Base-by-base conservation (phyloP, 1,284 basidiomycete genomes). In the Moniliella sp. region DNA sequence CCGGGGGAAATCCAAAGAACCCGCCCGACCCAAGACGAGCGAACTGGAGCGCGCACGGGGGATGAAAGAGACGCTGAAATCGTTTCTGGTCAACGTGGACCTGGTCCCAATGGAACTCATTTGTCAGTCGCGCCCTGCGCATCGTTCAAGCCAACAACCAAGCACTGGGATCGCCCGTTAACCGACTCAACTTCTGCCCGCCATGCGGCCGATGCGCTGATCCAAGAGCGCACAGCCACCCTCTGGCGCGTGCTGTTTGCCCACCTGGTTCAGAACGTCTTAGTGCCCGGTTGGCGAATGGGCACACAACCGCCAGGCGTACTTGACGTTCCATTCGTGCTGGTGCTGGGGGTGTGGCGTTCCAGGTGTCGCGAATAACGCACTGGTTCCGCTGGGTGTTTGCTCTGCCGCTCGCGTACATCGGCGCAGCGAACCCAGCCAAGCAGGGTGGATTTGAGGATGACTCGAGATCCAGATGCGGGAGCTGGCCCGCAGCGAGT, bases 121-220 rank as follows among this genome's bases (percentile, higher is more conserved):
- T 54, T 34, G 47, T 54, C 2, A 42, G 47, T 3, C 33, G 51
- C 11, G 37, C 36, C 5, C 48, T 50, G 47, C 37, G 51, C 11
- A 54, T 52, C 33, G 42, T 54, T 16, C 50, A 54, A 29, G 48
- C 50, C 21, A 48, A 50, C 37, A 50, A 49, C 23, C 50, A 53
- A 32, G 39, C 43, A 2, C 40, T 54, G 2, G 48, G 47, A 1
- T 54, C 50, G n/a, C 50, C 49, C 2, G 51, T 52, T 7, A 54
- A 54, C 30, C 37, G 51, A 14, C 42, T 54, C 35, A 52, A 54
- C 42, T 52, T 54, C 29, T 34, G 51, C 51, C n/a, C 43, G 38
- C 16, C 49, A 54, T 21, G 51, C 51, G 1, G 43, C 50, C 4
- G 40, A 42, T 5, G 49, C 51, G 1, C 37, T 52, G 18, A 33